These are phyloP conservation scores for Nannochloris sp. DNA, from an alignment of 139 green algal species.

Conservation along the genomic window DNA sequence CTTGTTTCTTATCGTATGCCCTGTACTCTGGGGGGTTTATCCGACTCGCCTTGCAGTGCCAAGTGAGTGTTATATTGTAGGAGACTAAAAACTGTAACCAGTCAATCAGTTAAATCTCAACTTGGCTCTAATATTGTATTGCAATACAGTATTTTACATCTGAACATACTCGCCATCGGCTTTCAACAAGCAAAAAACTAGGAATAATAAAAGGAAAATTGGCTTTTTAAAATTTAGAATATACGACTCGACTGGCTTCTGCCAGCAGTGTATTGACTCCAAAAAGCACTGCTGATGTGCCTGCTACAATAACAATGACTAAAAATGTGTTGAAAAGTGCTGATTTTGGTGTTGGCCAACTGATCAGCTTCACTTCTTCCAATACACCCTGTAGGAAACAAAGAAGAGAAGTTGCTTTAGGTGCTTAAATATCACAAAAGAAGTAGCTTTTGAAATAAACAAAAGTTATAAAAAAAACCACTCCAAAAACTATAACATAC, in stretches of 20 bases:
- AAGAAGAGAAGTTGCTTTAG: not conserved
- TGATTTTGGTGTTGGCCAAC: constrained; percentile 39
- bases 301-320: constrained; percentile 45
- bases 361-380: constrained; percentile 52
- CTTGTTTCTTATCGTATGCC: too few species aligned
- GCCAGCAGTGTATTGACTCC: constrained; percentile 41
- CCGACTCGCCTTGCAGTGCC: too few species aligned
- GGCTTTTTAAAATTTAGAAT: constrained; percentile 7
- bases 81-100: too few species aligned
- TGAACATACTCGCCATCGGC: too few species aligned
- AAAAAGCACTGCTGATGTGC: constrained; percentile 36
- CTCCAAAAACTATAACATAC: not conserved
- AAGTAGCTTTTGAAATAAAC: not conserved
- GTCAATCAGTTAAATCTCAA: too few species aligned
- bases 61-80: too few species aligned
- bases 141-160: too few species aligned
- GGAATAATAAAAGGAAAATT: not conserved
- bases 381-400: constrained; percentile 36
- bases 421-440: not conserved
- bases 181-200: too few species aligned
- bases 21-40: too few species aligned
- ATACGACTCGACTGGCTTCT: constrained; percentile 28
- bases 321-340: constrained; percentile 48
- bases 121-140: too few species aligned
- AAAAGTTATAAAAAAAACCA: not conserved